Conservation (phyloP, 2,329 filamentous ascomycete genomes). For the Calcarisporium arbuscula region DNA sequence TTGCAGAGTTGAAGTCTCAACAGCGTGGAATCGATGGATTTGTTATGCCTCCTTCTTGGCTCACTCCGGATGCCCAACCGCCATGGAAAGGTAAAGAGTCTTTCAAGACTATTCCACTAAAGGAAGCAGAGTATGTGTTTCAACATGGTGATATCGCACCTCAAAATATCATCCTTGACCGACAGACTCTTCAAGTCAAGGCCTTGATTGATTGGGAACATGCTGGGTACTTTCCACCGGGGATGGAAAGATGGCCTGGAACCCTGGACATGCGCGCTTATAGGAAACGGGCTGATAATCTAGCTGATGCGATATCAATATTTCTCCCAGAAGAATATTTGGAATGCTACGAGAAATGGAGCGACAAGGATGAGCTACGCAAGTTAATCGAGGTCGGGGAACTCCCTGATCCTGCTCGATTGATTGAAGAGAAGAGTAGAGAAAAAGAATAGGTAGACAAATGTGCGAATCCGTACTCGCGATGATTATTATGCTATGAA, state of each 20-base stretch:
- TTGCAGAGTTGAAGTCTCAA: slow-evolving; percentile 5
- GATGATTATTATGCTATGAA: too few species aligned
- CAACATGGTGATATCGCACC: slow-evolving; percentile 9
- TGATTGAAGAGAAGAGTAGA: slow-evolving; percentile 5
- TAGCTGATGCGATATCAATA: slow-evolving; percentile 2
- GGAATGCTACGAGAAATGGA: slow-evolving; percentile 8
- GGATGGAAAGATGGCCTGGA: slow-evolving; percentile 11
- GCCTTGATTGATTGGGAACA: slow-evolving; percentile 11
- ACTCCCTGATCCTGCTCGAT: slow-evolving; percentile 4
- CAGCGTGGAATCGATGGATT: slow-evolving; percentile 10
- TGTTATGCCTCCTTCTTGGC: slow-evolving; percentile 11
- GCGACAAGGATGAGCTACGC: slow-evolving; percentile 1
- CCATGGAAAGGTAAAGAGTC: slow-evolving; percentile 7
- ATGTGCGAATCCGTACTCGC: too few species aligned
- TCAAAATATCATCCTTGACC: slow-evolving; percentile 9
- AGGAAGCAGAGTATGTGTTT: slow-evolving; percentile 8
- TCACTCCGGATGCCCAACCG: slow-evolving; percentile 4
- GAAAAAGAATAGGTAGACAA: too few species aligned
- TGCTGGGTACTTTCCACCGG: slow-evolving; percentile 9
- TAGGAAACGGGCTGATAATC: neutral
- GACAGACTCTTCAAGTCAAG: slow-evolving; percentile 8
- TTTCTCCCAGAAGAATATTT: slow-evolving; percentile 10
- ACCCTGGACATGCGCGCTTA: slow-evolving; percentile 6
- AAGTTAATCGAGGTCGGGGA: slow-evolving; percentile 1
- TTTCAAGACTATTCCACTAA: slow-evolving; percentile 4